A percentile compares a stretch with the other conserved stretches of the same genome.
These are phyloP conservation scores for Cyberlindnera subsufficiens DNA, from an alignment of 805 yeast genomes.

Conservation along the genomic window DNA sequence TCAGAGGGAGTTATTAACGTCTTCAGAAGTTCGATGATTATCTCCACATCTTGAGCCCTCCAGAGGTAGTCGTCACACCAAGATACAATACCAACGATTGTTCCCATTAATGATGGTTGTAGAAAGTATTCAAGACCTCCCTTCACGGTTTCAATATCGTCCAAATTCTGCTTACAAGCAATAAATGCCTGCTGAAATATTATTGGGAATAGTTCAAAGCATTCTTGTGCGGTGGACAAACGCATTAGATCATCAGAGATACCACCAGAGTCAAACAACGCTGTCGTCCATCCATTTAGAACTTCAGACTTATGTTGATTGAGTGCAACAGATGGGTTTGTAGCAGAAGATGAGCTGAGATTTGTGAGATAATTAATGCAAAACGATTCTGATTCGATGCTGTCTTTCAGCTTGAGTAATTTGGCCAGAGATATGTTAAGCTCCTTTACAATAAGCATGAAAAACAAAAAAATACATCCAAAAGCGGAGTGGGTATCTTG, in stretches of 20 bases:
- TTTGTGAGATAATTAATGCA: conserved; percentile 24
- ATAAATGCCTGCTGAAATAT: conserved; percentile 67
- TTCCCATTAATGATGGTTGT: conserved; percentile 66
- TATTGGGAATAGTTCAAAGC: conserved; percentile 62
- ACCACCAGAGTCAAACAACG: conserved; percentile 78
- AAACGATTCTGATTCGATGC: conserved; percentile 23
- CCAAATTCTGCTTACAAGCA: conserved; percentile 49
- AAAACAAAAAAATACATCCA: conserved; percentile 51
- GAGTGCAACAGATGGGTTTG: conserved; percentile 19
- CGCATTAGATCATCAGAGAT: conserved; percentile 78
- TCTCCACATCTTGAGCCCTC: conserved; percentile 27
- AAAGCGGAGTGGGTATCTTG: conserved; percentile 67
- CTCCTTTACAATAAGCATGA: conserved; percentile 33
- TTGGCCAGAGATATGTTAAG: conserved; percentile 30
- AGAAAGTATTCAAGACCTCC: conserved; percentile 85
- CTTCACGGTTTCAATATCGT: conserved; percentile 53
- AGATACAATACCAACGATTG: conserved; percentile 47
- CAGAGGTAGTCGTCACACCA: conserved; percentile 40
- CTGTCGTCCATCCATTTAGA: conserved; percentile 70
- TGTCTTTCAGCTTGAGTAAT: conserved; percentile 17
- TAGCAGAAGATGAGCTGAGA: conserved; percentile 23
- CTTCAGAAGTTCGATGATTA: conserved; percentile 33
- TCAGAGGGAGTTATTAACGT: conserved; percentile 37
- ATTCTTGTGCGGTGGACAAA: conserved; percentile 58
- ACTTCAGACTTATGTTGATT: conserved; percentile 23